Percentiles rank a stretch among this genome's conserved stretches.
Evolutionary conservation across 169 alveolate genomes (phyloP).

Genomic region (Perkinsus marinus): DNA sequence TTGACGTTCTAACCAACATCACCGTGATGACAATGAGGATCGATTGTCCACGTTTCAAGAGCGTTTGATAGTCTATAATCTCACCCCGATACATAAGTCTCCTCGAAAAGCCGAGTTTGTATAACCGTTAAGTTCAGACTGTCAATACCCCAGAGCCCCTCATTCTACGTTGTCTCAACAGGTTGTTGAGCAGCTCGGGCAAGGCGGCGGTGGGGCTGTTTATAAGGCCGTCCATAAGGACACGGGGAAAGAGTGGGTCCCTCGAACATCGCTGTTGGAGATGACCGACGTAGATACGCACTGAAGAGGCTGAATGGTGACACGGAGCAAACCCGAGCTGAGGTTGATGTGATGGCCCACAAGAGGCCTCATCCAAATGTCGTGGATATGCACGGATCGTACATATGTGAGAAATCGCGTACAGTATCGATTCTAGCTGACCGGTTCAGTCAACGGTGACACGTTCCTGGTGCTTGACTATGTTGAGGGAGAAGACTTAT

Average conservation of each 20-base stretch:
- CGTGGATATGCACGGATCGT: not conserved
- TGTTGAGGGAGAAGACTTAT: not conserved
- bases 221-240: not conserved
- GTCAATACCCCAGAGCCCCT: no score
- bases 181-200: not conserved
- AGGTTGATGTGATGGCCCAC: not conserved
- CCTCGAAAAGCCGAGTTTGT: no score
- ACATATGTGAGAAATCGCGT: not conserved
- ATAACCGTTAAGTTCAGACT: no score
- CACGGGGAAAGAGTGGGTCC: not conserved
- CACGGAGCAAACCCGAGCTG: not conserved
- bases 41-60: no score
- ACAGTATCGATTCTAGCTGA: not conserved
- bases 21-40: no score
- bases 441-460: not conserved
- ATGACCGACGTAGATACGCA: not conserved
- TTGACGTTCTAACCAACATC: no score
- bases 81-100: no score
- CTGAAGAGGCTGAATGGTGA: not conserved
- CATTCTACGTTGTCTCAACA: not conserved
- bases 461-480: not conserved
- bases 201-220: not conserved
- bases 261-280: no score
- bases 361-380: not conserved
- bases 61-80: no score